phyloP scores from a whole-genome alignment of 2,329 filamentous ascomycete species.

The Ophiostoma novo-ulmi region DNA sequence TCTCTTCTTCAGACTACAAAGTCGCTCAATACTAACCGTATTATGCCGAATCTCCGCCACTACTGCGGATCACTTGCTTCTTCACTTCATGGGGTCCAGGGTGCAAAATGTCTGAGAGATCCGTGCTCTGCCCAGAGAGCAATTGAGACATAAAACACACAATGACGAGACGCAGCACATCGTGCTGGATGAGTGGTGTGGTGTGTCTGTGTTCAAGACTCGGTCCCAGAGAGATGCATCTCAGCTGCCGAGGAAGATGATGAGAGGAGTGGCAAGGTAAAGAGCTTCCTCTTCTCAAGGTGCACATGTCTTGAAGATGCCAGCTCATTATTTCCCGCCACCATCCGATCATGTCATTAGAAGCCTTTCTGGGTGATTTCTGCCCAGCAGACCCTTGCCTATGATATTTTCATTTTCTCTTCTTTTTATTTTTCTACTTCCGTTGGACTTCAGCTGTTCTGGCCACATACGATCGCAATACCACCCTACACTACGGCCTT shows the following conservation, averaged over 20 bases:
- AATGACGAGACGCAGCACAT: neutral
- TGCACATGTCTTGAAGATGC: neutral
- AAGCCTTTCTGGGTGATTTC: no score
- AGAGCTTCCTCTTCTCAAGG: neutral
- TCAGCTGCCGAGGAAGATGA: neutral
- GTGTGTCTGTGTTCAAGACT: neutral
- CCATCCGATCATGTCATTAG: neutral
- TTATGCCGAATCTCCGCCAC: neutral
- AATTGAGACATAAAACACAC: neutral
- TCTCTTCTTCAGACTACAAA: neutral
- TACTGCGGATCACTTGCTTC: neutral
- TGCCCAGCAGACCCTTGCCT: neutral
- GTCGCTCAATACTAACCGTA: conserved; percentile 3
- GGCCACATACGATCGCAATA: neutral
- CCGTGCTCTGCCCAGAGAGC: neutral
- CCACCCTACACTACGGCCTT: neutral
- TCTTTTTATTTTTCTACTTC: neutral
- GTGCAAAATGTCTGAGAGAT: neutral
- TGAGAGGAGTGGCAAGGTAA: no score
- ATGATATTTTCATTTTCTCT: neutral
- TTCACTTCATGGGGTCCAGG: neutral
- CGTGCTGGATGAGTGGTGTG: neutral
- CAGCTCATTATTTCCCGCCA: neutral
- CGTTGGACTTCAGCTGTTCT: neutral
- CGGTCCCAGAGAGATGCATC: neutral